Evolutionary conservation across 768 basidiomycete genomes (phyloP).

Genomic region (Termitomyces sp.): DNA sequence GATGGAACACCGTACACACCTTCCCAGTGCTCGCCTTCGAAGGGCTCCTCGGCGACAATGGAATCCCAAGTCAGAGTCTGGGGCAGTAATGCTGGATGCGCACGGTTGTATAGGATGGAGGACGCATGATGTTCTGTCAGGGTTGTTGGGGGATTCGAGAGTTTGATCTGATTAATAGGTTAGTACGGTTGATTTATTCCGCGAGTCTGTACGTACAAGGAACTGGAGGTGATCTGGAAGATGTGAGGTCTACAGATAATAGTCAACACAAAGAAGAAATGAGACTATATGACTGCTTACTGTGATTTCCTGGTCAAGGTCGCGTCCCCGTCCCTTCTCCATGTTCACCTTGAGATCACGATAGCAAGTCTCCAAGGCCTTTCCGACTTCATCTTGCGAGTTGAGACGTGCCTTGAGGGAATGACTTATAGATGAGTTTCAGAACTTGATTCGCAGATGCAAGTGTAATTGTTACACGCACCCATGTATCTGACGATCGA

Average conservation of each 20-base stretch:
- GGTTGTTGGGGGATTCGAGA: conserved; percentile 51
- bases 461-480: conserved; percentile 25
- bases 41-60: conserved; percentile 81
- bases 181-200: background rate
- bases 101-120: conserved; percentile 41
- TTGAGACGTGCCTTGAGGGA: conserved; percentile 69
- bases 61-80: conserved; percentile 65
- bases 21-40: conserved; percentile 85
- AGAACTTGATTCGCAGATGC: background rate
- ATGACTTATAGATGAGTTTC: conserved; percentile 34
- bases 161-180: conserved; percentile 38
- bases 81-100: conserved; percentile 39
- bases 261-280: background rate
- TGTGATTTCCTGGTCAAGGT: conserved; percentile 67
- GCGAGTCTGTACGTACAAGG: conserved; percentile 41
- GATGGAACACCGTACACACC: conserved; percentile 56
- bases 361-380: conserved; percentile 56
- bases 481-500: conserved; percentile 60
- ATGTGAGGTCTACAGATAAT: conserved; percentile 41
- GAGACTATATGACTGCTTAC: conserved; percentile 27
- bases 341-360: conserved; percentile 47
- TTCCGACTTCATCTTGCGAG: conserved; percentile 55
- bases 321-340: conserved; percentile 42
- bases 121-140: conserved; percentile 54
- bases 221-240: conserved; percentile 74